phyloP scores from a whole-genome alignment of 2,329 filamentous ascomycete species.

The Alternaria angustiovoidea region DNA sequence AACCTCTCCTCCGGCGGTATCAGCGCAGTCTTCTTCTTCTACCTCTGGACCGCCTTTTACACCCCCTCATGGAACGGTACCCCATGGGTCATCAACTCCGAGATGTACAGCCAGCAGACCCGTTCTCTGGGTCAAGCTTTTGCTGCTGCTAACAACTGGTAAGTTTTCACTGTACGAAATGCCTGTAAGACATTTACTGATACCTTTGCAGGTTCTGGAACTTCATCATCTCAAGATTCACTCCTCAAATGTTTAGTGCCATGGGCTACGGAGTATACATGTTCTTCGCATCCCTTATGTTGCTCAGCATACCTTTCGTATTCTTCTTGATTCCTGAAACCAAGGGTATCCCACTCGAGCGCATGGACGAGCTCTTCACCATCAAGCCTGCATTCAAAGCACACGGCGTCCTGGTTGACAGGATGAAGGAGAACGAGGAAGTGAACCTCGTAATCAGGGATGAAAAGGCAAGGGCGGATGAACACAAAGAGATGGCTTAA shows the following conservation, averaged over 20 bases:
- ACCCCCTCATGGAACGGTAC: constrained; percentile 76
- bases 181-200: not conserved
- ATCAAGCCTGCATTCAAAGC: constrained; percentile 54
- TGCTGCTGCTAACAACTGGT: constrained; percentile 69
- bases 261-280: constrained; percentile 58
- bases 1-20: constrained; percentile 60
- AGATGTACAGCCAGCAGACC: constrained; percentile 78
- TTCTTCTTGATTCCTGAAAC: constrained; percentile 54
- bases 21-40: constrained; percentile 74
- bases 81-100: constrained; percentile 76
- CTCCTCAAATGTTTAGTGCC: constrained; percentile 67
- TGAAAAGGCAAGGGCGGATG: constrained; percentile 48
- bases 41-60: constrained; percentile 77
- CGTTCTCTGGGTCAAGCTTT: constrained; percentile 66
- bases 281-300: constrained; percentile 60
- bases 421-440: constrained; percentile 50
- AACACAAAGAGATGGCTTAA: constrained; percentile 20
- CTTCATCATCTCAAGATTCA: constrained; percentile 74
- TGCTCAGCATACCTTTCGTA: constrained; percentile 51
- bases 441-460: constrained; percentile 29
- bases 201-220: constrained; percentile 65
- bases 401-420: constrained; percentile 50
- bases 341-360: constrained; percentile 57
- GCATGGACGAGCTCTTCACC: constrained; percentile 59
- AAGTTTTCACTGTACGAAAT: not conserved